Conservation (phyloP, 352 stramenopile species). For the Globisporangium paddicum region DNA sequence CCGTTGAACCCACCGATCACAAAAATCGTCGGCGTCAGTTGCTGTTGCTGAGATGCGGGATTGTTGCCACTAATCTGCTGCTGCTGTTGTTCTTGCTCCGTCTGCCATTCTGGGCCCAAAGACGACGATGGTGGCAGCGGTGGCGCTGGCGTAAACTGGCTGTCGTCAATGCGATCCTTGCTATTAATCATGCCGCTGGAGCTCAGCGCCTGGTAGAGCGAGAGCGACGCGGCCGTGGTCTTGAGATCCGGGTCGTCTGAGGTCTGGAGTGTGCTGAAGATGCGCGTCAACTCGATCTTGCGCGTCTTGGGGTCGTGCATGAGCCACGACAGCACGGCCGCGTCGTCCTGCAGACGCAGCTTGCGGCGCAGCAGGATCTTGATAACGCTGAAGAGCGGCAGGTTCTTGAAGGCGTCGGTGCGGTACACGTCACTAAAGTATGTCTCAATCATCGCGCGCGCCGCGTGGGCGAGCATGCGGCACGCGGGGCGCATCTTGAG, state of each 20-base stretch:
- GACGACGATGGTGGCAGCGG: background rate
- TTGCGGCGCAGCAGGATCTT: slow-evolving; percentile 38
- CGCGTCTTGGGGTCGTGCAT: slow-evolving; percentile 36
- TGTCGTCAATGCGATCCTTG: slow-evolving; percentile 19
- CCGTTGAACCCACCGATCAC: slow-evolving; percentile 70
- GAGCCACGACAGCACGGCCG: slow-evolving; percentile 44
- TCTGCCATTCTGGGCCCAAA: background rate
- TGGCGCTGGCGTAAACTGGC: background rate
- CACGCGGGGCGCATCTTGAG: slow-evolving; percentile 49
- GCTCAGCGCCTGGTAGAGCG: slow-evolving; percentile 14
- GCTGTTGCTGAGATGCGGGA: background rate
- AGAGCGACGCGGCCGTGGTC: slow-evolving; percentile 8
- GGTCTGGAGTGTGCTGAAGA: slow-evolving; percentile 8
- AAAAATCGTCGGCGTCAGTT: slow-evolving; percentile 51
- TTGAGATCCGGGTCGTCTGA: slow-evolving; percentile 1
- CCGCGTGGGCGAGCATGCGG: slow-evolving; percentile 43
- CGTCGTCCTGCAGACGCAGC: slow-evolving; percentile 25
- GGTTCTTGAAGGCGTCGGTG: slow-evolving; percentile 52
- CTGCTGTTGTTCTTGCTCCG: slow-evolving; percentile 6
- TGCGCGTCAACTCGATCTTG: slow-evolving; percentile 23
- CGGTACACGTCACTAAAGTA: slow-evolving; percentile 53
- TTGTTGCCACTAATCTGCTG: background rate
- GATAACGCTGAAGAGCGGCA: slow-evolving; percentile 34
- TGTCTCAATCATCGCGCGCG: slow-evolving; percentile 55
- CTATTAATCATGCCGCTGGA: slow-evolving; percentile 41